These are phyloP conservation scores for Penicillium longicatenatum DNA, from an alignment of 495 filamentous ascomycete genomes.

Conservation along the genomic window DNA sequence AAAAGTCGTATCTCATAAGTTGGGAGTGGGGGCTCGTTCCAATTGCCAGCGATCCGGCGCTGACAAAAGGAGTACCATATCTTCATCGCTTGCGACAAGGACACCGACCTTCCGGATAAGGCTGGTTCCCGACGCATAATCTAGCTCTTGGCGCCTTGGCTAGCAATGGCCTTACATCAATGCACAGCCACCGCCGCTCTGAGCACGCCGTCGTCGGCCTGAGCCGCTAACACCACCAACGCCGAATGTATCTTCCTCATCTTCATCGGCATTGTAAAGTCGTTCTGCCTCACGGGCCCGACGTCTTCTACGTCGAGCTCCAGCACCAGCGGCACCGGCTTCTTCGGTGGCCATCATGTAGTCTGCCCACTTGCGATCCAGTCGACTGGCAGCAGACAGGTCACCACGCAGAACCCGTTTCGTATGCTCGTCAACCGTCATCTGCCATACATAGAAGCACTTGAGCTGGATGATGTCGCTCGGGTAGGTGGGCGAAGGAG, in stretches of 20 bases:
- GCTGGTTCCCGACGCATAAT: neutral
- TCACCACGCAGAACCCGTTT: conserved; percentile 80
- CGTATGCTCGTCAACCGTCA: conserved; percentile 89
- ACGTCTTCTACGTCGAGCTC: conserved; percentile 66
- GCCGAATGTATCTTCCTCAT: conserved; percentile 52
- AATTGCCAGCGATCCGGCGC: conserved; percentile 8
- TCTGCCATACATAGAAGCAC: conserved; percentile 94
- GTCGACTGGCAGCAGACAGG: conserved; percentile 62
- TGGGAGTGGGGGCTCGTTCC: neutral
- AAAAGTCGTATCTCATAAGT: conserved; percentile 4
- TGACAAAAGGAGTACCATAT: neutral
- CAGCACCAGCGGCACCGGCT: conserved; percentile 68
- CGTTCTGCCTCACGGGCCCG: conserved; percentile 75
- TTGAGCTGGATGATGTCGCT: conserved; percentile 81
- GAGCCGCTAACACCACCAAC: conserved; percentile 25
- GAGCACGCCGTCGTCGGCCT: conserved; percentile 51
- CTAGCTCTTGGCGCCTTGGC: neutral
- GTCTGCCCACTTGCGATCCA: conserved; percentile 91
- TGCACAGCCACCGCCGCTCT: conserved; percentile 55
- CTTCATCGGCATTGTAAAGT: conserved; percentile 73
- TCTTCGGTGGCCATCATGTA: conserved; percentile 93
- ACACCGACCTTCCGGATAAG: neutral
- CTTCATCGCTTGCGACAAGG: neutral
- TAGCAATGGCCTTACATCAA: conserved; percentile 51
- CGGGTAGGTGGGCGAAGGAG: conserved; percentile 51